Conservation (phyloP, 2,329 filamentous ascomycete species). For the Cadophora gregata region DNA sequence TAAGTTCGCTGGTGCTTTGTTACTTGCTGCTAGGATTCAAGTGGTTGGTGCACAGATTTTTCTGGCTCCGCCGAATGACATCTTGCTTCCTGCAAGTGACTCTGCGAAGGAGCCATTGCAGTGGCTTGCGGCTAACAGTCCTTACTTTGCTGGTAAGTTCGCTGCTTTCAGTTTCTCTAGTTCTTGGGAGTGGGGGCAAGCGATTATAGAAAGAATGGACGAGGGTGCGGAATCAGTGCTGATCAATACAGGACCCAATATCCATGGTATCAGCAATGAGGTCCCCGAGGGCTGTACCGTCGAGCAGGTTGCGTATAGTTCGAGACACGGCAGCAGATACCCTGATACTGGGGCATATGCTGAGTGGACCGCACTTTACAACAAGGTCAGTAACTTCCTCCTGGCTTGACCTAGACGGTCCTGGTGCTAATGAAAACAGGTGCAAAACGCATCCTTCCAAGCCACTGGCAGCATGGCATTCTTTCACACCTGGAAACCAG, state of each 20-base stretch:
- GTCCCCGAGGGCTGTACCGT: conserved; percentile 62
- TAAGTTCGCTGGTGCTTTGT: conserved; percentile 19
- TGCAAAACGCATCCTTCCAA: conserved; percentile 59
- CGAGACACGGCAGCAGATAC: conserved; percentile 67
- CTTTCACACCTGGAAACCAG: conserved; percentile 62
- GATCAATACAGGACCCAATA: conserved; percentile 55
- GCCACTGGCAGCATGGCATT: conserved; percentile 61
- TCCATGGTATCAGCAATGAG: conserved; percentile 59
- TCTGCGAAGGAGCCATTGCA: conserved; percentile 52
- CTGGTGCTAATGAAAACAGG: conserved; percentile 45
- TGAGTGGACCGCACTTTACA: conserved; percentile 58
- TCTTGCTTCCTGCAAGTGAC: conserved; percentile 42
- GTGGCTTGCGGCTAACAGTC: conserved; percentile 59
- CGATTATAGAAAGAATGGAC: neutral
- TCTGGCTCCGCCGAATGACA: conserved; percentile 44
- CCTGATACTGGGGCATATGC: conserved; percentile 65
- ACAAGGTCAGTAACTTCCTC: conserved; percentile 45
- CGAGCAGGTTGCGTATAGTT: conserved; percentile 64
- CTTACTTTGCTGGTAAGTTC: conserved; percentile 55
- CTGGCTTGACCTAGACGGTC: neutral
- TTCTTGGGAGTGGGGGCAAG: neutral
- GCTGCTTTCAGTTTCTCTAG: neutral
- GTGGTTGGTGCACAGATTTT: conserved; percentile 19
- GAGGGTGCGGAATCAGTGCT: conserved; percentile 3
- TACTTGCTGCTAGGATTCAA: conserved; percentile 13